Conservation (phyloP, 306 rosid genomes). For the Calophaca sinica region DNA sequence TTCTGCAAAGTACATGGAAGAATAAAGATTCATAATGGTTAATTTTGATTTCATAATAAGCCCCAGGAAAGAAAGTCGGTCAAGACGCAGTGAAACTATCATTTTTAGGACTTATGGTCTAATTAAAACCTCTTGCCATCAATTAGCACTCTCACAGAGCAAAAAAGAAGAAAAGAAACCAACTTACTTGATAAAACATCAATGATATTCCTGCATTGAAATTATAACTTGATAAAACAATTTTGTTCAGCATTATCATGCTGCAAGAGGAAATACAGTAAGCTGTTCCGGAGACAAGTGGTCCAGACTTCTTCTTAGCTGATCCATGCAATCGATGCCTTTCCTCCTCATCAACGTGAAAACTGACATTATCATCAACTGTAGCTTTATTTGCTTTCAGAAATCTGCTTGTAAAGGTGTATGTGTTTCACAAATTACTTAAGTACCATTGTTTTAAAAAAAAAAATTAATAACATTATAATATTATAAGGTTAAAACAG, state of each 20-base stretch:
- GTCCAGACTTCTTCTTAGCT: constrained; percentile 65
- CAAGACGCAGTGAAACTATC: constrained; percentile 3
- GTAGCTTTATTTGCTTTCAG: constrained; percentile 60
- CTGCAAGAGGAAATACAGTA: constrained; percentile 93
- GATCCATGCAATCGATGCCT: constrained; percentile 64
- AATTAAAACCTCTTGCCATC: constrained; percentile 1
- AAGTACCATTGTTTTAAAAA: constrained; percentile 7
- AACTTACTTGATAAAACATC: constrained; percentile 90
- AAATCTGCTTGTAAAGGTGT: constrained; percentile 56
- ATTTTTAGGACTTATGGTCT: not conserved
- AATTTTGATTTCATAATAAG: constrained; percentile 30
- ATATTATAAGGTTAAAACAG: constrained; percentile 15
- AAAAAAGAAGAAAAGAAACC: not conserved
- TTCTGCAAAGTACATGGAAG: constrained; percentile 63
- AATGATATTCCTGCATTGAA: constrained; percentile 87
- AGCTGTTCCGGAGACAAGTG: constrained; percentile 82
- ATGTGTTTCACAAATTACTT: constrained; percentile 27
- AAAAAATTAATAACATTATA: not conserved
- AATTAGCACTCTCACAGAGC: not conserved
- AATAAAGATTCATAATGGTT: constrained; percentile 18
- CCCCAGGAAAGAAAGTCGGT: constrained; percentile 16
- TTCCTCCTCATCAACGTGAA: constrained; percentile 57
- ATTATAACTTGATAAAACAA: constrained; percentile 76
- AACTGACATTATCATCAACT: constrained; percentile 42
- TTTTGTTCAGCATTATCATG: constrained; percentile 87